Evolutionary conservation across 129 eudicot species (phyloP).

Genomic region (Gnaphalium uliginosum): DNA sequence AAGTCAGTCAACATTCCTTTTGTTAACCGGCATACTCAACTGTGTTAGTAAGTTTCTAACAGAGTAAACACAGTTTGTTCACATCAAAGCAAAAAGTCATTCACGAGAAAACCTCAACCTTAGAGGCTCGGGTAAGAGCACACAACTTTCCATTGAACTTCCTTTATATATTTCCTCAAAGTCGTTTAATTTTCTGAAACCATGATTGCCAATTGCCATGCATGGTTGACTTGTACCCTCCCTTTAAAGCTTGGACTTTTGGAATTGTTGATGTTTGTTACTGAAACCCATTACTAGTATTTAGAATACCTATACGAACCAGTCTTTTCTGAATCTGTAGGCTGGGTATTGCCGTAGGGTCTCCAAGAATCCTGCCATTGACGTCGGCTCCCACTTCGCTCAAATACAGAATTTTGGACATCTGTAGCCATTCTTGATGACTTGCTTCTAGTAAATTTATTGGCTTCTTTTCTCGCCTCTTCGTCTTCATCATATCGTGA

Average conservation of each 20-base stretch:
- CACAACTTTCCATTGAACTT: conserved; percentile 6
- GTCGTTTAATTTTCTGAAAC: conserved; percentile 6
- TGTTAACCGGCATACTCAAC: conserved; percentile 12
- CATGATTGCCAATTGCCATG: conserved; percentile 3
- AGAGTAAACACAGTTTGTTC: conserved; percentile 21
- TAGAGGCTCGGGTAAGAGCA: conserved; percentile 19
- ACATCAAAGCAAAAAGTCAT: conserved; percentile 6
- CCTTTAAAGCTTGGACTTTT: conserved; percentile 10
- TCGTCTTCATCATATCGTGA: conserved; percentile 74
- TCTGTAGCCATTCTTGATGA: conserved; percentile 49
- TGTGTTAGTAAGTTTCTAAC: neutral
- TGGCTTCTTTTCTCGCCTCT: conserved; percentile 56
- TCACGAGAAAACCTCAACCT: conserved; percentile 24
- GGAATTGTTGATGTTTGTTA: neutral
- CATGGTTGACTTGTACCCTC: conserved; percentile 17
- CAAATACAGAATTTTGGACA: conserved; percentile 45
- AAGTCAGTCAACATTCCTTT: conserved; percentile 22
- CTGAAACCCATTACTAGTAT: conserved; percentile 20
- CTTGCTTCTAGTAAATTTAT: conserved; percentile 44
- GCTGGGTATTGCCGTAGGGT: conserved; percentile 43
- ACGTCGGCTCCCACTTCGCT: conserved; percentile 45
- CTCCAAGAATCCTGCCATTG: conserved; percentile 58
- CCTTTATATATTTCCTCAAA: conserved; percentile 13
- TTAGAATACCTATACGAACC: conserved; percentile 20
- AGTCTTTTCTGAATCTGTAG: conserved; percentile 54